These are phyloP conservation scores for Tagetes erecta DNA, from an alignment of 129 eudicot genomes.

Conservation along the genomic window DNA sequence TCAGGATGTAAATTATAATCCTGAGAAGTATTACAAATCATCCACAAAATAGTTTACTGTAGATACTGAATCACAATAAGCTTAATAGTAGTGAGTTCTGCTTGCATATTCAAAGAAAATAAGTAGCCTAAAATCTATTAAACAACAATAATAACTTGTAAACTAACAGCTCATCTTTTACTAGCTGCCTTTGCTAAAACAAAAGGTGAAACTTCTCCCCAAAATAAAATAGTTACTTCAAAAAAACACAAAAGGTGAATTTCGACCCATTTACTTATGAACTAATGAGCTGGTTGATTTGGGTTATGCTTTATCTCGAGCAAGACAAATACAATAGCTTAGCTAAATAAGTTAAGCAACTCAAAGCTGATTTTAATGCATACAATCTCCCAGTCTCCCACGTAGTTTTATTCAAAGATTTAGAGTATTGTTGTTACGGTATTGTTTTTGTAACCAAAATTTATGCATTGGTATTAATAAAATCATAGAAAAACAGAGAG, in stretches of 20 bases:
- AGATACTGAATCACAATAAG: not conserved
- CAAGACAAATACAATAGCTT: not conserved
- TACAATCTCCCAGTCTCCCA: not conserved
- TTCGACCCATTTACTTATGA: not conserved
- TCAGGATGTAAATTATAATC: not conserved
- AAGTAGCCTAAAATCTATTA: slow-evolving; percentile 4
- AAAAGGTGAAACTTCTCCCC: not conserved
- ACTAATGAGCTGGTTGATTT: not conserved
- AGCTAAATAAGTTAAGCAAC: slow-evolving; percentile 2
- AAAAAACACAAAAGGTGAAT: not conserved
- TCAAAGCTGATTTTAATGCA: not conserved
- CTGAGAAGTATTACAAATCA: not conserved
- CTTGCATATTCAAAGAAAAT: not conserved
- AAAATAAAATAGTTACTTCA: not conserved
- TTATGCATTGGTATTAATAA: not conserved
- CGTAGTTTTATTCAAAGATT: not conserved
- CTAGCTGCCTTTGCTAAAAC: not conserved
- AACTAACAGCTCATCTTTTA: not conserved
- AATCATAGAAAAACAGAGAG: not conserved
- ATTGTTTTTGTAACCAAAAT: not conserved
- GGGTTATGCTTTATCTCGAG: not conserved
- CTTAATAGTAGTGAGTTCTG: not conserved
- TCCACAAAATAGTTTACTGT: not conserved
- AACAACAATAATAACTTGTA: not conserved
- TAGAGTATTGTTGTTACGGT: not conserved